These are phyloP conservation scores for Paramarasmius palmivorus DNA, from an alignment of 1,284 basidiomycete genomes.

Conservation along the genomic window DNA sequence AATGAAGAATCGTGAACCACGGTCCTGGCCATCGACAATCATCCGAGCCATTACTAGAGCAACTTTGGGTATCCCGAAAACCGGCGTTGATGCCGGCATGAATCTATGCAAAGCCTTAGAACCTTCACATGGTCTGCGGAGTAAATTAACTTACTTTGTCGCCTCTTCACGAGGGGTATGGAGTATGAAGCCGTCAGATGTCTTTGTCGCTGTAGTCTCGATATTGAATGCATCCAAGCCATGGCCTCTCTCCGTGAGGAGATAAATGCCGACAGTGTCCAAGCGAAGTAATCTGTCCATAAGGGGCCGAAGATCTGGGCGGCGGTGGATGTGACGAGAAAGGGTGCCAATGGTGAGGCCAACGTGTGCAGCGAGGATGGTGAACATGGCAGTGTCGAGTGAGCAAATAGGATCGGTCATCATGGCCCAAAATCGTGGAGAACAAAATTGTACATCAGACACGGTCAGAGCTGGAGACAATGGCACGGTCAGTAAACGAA, in stretches of 20 bases:
- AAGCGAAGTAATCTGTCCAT: slow-evolving; percentile 47
- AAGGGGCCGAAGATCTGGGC: slow-evolving; percentile 47
- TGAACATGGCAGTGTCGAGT: slow-evolving; percentile 49
- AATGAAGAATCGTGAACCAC: slow-evolving; percentile 52
- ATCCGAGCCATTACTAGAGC: slow-evolving; percentile 55
- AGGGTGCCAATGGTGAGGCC: slow-evolving; percentile 52
- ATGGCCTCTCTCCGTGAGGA: slow-evolving; percentile 57
- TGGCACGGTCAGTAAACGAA: slow-evolving; percentile 12
- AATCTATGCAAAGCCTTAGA: slow-evolving; percentile 37
- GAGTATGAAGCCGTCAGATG: slow-evolving; percentile 47
- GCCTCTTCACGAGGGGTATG: slow-evolving; percentile 56
- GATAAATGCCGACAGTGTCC: slow-evolving; percentile 49
- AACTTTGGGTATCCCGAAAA: slow-evolving; percentile 50
- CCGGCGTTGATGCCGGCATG: slow-evolving; percentile 59
- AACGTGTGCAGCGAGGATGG: slow-evolving; percentile 46
- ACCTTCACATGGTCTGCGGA: not conserved
- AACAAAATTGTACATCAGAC: slow-evolving; percentile 45
- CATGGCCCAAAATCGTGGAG: slow-evolving; percentile 46
- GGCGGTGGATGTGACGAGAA: slow-evolving; percentile 42
- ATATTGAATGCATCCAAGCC: slow-evolving; percentile 60
- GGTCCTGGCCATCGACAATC: slow-evolving; percentile 47
- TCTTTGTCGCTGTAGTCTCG: slow-evolving; percentile 58
- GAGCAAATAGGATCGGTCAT: slow-evolving; percentile 50
- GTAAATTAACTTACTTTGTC: slow-evolving; percentile 44
- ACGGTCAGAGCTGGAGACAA: slow-evolving; percentile 36